phyloP scores from a whole-genome alignment of 75 land plant genomes.

The Larix kaempferi region DNA sequence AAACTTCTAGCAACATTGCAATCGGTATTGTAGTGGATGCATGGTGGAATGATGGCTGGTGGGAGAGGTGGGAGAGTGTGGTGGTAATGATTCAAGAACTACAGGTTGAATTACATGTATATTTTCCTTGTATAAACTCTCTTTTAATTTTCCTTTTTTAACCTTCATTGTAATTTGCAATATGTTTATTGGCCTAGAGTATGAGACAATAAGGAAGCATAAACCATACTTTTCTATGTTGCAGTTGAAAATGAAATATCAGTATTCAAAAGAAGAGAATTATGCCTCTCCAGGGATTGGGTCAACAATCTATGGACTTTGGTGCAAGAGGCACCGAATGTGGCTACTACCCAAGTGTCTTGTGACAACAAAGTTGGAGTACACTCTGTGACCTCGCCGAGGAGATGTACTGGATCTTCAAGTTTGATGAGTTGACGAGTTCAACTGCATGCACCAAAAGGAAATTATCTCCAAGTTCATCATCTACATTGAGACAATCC shows the following conservation, averaged over 20 bases:
- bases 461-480: not conserved
- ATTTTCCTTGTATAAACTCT: slow-evolving; percentile 65
- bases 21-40: slow-evolving; percentile 65
- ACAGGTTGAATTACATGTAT: slow-evolving; percentile 44
- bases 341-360: slow-evolving; percentile 18
- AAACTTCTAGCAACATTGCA: slow-evolving; percentile 18
- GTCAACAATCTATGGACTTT: slow-evolving; percentile 44
- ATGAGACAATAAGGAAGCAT: not conserved
- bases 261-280: slow-evolving; percentile 31
- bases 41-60: slow-evolving; percentile 98
- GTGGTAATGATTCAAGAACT: slow-evolving; percentile 33
- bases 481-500: not conserved
- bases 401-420: not conserved
- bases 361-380: not conserved
- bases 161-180: not conserved
- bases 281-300: slow-evolving; percentile 81
- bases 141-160: not conserved
- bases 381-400: not conserved
- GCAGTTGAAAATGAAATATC: slow-evolving; percentile 61
- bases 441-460: not conserved
- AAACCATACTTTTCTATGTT: not conserved
- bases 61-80: slow-evolving; percentile 97
- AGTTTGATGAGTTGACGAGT: not conserved
- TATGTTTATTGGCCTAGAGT: not conserved
- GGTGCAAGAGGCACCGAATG: slow-evolving; percentile 36